Evolutionary conservation across 352 stramenopile genomes (phyloP), one percentile per base, ranked within the genome.

Genomic region (Phytophthora citrophthora): DNA sequence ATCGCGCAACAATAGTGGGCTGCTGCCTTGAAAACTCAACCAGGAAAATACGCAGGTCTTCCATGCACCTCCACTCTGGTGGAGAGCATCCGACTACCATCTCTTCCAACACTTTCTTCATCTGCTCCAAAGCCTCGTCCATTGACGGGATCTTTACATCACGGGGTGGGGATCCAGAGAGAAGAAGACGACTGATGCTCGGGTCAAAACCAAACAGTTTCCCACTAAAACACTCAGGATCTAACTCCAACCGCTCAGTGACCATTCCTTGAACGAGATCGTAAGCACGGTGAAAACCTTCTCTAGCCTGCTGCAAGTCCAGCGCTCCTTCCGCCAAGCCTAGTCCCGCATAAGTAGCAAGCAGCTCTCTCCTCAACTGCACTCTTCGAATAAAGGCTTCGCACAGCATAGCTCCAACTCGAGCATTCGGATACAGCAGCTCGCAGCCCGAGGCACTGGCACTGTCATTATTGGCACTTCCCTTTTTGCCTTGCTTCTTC

Each of bases 21-120:
- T 85, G 73, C 32, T 89, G 70, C 16, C 80, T 68, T 5, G 81
- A 91, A 67, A 94, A 93, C 45, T 93, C 79, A 5, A 76, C 43
- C 43, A 95, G 67, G 46, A 94, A 95, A 46, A 87, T 82, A 18
- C 86, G 82, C 39, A 95, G 56, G 39, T 95, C 80, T 66, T 95
- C 85, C 83, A 95, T 94, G 44, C 67, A 81, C n/a, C 56, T 75
- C 81, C 83, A 93, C 44, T 86, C 68, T 8, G 74, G 70, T 1
- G 81, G 72, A 54, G 79, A 82, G 58, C 86, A 93, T 3, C 75
- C 82, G 4, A 74, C 54, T n/a, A 82, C 29, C 57, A 93, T 67
- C 54, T 93, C 79, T 13, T 67, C 36, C 29, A 93, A 39, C 5
- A 95, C 57, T 26, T 79, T 78, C 23, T 76, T 79, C 52, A 83